phyloP scores from a whole-genome alignment of 2,329 filamentous ascomycete genomes.

The Sarocladium brachiariae region DNA sequence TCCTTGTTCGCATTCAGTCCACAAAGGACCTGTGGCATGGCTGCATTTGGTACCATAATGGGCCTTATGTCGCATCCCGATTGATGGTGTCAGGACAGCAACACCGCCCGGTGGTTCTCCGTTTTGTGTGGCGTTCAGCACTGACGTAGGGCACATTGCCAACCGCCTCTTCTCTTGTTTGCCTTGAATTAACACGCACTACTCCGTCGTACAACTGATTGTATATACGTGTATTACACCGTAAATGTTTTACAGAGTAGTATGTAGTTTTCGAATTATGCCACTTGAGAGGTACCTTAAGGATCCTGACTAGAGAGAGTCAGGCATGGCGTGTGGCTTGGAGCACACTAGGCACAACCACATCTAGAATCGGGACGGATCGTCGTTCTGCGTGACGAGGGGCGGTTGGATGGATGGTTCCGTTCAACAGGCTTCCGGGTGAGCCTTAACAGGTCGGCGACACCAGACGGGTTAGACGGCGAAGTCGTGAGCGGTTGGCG shows the following conservation, averaged over 20 bases:
- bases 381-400: neutral
- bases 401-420: neutral
- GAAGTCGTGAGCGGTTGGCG: too few relatives aligned
- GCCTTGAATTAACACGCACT: too few relatives aligned
- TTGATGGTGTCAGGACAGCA: neutral
- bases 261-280: too few relatives aligned
- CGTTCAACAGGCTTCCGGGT: neutral
- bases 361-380: slow-evolving; percentile 6
- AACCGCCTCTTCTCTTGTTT: too few relatives aligned
- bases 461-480: too few relatives aligned
- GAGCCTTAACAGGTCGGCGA: too few relatives aligned
- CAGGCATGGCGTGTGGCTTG: neutral
- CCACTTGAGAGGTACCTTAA: too few relatives aligned
- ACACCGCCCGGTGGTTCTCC: too few relatives aligned
- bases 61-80: neutral
- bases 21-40: neutral
- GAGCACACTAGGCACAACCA: neutral
- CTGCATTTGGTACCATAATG: neutral
- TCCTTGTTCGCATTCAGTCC: neutral
- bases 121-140: neutral
- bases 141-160: too few relatives aligned
- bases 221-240: too few relatives aligned
- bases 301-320: neutral
- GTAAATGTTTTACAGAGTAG: too few relatives aligned
- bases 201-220: too few relatives aligned